Percentiles rank a stretch among this genome's conserved stretches.
Evolutionary conservation across 2,329 filamentous ascomycete genomes (phyloP).

Genomic region (Fusarium zealandicum): DNA sequence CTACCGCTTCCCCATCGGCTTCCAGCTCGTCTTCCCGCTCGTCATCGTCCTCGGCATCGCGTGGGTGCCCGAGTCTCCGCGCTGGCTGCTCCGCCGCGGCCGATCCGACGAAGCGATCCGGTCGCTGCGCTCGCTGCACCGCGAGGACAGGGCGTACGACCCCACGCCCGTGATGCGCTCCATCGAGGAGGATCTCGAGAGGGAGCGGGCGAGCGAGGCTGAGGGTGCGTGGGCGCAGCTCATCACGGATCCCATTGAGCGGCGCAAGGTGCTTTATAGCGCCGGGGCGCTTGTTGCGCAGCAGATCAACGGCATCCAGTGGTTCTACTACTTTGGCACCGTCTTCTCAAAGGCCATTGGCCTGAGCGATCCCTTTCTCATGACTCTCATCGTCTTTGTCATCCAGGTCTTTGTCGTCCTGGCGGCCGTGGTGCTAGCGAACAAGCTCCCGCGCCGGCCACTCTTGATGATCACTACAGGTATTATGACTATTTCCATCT

Average conservation of each 20-base stretch:
- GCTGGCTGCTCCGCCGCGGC: constrained; percentile 49
- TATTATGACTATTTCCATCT: constrained; percentile 50
- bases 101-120: constrained; percentile 49
- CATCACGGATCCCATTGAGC: constrained; percentile 53
- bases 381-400: constrained; percentile 52
- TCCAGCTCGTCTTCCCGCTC: constrained; percentile 42
- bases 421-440: constrained; percentile 49
- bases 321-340: constrained; percentile 54
- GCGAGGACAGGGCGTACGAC: constrained; percentile 48
- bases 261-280: constrained; percentile 55
- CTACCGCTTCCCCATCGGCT: constrained; percentile 45
- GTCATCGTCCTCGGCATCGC: constrained; percentile 29
- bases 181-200: constrained; percentile 54
- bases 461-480: constrained; percentile 49
- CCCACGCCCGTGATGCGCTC: constrained; percentile 47
- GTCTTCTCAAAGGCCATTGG: constrained; percentile 54
- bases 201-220: constrained; percentile 41
- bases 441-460: constrained; percentile 50
- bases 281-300: constrained; percentile 55
- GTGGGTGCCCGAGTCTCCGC: constrained; percentile 42
- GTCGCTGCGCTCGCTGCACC: constrained; percentile 53
- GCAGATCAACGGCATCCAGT: constrained; percentile 59
- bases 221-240: constrained; percentile 50
- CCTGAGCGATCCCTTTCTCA: constrained; percentile 50
- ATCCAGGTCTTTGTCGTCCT: constrained; percentile 53